Conservation (phyloP, 2,329 filamentous ascomycete species). For the Exophiala spinifera region DNA sequence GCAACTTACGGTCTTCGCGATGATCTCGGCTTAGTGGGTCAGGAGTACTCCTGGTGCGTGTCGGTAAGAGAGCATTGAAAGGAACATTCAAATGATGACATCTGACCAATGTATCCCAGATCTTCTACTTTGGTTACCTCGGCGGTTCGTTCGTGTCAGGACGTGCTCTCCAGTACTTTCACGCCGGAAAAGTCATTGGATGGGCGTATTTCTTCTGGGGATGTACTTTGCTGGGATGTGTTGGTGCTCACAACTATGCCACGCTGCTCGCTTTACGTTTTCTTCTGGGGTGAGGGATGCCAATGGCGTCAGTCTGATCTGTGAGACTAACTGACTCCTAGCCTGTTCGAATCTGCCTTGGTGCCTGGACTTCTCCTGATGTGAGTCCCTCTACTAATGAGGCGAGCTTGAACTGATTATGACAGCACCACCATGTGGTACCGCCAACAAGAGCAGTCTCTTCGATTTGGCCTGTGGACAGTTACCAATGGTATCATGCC, state of each 20-base stretch:
- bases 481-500: slow-evolving; percentile 57
- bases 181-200: slow-evolving; percentile 47
- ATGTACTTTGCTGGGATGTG: slow-evolving; percentile 50
- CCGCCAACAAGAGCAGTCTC: slow-evolving; percentile 59
- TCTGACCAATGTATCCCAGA: slow-evolving; percentile 21
- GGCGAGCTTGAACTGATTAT: slow-evolving; percentile 51
- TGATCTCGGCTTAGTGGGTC: slow-evolving; percentile 48
- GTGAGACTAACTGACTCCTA: not conserved
- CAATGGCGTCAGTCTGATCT: slow-evolving; percentile 30
- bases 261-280: slow-evolving; percentile 55
- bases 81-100: no score
- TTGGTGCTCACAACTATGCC: slow-evolving; percentile 52
- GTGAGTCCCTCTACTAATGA: not conserved
- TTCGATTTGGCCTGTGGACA: slow-evolving; percentile 59
- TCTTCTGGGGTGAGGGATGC: slow-evolving; percentile 46
- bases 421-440: slow-evolving; percentile 46
- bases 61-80: slow-evolving; percentile 1
- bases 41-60: slow-evolving; percentile 42
- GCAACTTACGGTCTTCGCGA: slow-evolving; percentile 63
- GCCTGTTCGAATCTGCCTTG: slow-evolving; percentile 2
- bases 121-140: slow-evolving; percentile 50
- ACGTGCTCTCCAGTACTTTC: slow-evolving; percentile 30
- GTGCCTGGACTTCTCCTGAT: slow-evolving; percentile 6
- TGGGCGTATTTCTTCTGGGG: slow-evolving; percentile 55
- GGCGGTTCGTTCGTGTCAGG: slow-evolving; percentile 31